Percentiles rank a stretch among this genome's conserved stretches.
Evolutionary conservation across 1,284 basidiomycete genomes (phyloP).

Genomic region (Grifola frondosa): DNA sequence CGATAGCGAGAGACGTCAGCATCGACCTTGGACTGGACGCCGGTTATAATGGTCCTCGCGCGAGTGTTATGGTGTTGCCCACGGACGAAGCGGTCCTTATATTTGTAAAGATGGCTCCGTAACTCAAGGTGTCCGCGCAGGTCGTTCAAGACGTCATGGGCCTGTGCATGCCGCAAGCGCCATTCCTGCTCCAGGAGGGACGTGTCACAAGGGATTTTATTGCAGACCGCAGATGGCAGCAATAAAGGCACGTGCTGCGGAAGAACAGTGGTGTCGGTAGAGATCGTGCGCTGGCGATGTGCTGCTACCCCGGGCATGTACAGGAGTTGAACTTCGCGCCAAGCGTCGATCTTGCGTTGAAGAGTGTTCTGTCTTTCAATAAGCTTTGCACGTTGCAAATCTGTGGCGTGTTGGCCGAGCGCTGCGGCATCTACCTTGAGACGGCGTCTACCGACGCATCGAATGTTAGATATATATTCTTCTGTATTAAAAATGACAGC

Average conservation of each 20-base stretch:
- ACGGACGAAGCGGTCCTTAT: conserved; percentile 4
- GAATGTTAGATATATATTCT: not conserved
- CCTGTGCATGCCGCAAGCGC: conserved; percentile 29
- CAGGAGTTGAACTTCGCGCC: conserved; percentile 7
- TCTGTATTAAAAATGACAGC: too few relatives aligned
- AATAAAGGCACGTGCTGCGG: conserved; percentile 1
- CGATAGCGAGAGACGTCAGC: conserved; percentile 1
- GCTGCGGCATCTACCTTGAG: not conserved
- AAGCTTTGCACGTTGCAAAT: conserved; percentile 4
- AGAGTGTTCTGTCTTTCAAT: conserved; percentile 6
- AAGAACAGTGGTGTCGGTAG: not conserved
- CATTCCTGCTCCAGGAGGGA: conserved; percentile 21
- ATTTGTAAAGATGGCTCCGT: not conserved
- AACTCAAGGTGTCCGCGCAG: conserved; percentile 18
- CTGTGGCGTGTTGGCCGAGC: conserved; percentile 1
- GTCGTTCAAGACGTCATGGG: conserved; percentile 23
- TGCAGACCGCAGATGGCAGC: conserved; percentile 10
- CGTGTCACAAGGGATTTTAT: too few relatives aligned
- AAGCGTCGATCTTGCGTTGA: conserved; percentile 6
- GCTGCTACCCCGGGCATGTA: conserved; percentile 7
- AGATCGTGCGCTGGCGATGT: not conserved
- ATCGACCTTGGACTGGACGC: conserved; percentile 2
- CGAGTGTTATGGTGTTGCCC: conserved; percentile 5
- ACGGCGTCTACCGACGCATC: not conserved
- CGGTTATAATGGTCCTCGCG: conserved; percentile 1